phyloP scores from a whole-genome alignment of 306 rosid genomes.

The Quillaja saponaria region DNA sequence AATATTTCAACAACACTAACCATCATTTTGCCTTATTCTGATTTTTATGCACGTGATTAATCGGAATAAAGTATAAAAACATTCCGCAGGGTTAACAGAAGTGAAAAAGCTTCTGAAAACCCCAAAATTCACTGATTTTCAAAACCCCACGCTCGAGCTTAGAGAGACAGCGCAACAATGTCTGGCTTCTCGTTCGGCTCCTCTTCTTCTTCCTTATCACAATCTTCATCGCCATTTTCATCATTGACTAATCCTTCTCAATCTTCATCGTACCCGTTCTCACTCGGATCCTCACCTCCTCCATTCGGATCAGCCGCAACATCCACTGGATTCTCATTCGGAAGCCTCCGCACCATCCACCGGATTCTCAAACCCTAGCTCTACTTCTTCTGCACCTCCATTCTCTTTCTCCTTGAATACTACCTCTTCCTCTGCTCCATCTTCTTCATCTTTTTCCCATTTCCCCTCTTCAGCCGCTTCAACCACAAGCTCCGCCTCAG shows the following conservation, averaged over 20 bases:
- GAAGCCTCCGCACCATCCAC: not conserved
- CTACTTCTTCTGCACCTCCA: conserved; percentile 23
- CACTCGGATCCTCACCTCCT: conserved; percentile 38
- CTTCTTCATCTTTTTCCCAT: conserved; percentile 20
- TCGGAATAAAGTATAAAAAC: too few relatives aligned
- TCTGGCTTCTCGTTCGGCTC: conserved; percentile 61
- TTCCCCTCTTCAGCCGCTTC: conserved; percentile 34
- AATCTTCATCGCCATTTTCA: conserved; percentile 27
- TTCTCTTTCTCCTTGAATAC: conserved; percentile 26
- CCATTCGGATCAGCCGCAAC: conserved; percentile 1
- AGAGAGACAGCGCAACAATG: conserved; percentile 40
- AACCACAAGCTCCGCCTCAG: too few relatives aligned
- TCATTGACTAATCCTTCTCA: conserved; percentile 30
- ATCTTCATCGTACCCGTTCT: conserved; percentile 28
- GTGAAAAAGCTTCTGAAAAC: too few relatives aligned
- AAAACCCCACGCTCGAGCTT: not conserved
- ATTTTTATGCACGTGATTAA: too few relatives aligned
- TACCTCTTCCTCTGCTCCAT: conserved; percentile 20
- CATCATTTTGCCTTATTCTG: too few relatives aligned
- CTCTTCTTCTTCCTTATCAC: conserved; percentile 30
- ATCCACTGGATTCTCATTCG: conserved; percentile 14
- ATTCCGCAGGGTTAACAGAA: too few relatives aligned
- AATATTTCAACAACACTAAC: too few relatives aligned
- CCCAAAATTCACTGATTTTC: conserved; percentile 2
- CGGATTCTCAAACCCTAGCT: conserved; percentile 11